Evolutionary conservation across 1,284 basidiomycete genomes (phyloP), one percentile per base, ranked within the genome.

Genomic region (Retiboletus flavoniger): DNA sequence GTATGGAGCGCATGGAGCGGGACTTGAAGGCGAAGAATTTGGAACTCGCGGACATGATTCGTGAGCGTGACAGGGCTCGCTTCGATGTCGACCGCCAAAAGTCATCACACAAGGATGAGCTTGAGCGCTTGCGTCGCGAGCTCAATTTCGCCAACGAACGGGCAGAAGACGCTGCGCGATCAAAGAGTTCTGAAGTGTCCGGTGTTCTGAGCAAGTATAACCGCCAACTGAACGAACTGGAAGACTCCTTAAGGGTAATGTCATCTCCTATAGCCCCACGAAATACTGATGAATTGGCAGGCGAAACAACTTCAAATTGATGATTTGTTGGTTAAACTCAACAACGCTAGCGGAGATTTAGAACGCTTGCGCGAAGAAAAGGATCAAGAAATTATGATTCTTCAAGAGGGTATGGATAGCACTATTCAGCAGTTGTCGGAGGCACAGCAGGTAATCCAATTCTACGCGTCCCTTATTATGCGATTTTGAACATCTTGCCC

Each of bases 1-100:
- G 89, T 66, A 98, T 99, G 95, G 97, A 99, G 74, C 82, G 95
- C 56, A 99, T 99, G 95, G 97, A 99, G 72, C 81, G 95, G 35
- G 97, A 99, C 71, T 80, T 98, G 65, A 99, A 99, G 77, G 82
- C 93, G 39, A 99, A 99, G 83, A 99, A 98, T 70, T 76, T 99
- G 53, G 97, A 99, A 72, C 78, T 99, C 32, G 96, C 96, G 28
- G 97, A 99, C 70, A 99, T 99, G 97, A 91, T 99, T 63, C 85
- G 96, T 50, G 97, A 99, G 73, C 86, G 97, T 36, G 97, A 99
- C 71, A 83, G 96, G 57, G 95, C 96, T 31, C 80, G 97, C 41
- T 98, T 98, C 68, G 97, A 99, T 63, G 78, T 98, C n/a, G 97
- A 99, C 71, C 82, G 97, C 38, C 81, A 95, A 71, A 98, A 97